A percentile compares a stretch with the other conserved stretches of the same genome.
phyloP scores from a whole-genome alignment of 2,329 filamentous ascomycete species.

The Scedosporium apiospermum region DNA sequence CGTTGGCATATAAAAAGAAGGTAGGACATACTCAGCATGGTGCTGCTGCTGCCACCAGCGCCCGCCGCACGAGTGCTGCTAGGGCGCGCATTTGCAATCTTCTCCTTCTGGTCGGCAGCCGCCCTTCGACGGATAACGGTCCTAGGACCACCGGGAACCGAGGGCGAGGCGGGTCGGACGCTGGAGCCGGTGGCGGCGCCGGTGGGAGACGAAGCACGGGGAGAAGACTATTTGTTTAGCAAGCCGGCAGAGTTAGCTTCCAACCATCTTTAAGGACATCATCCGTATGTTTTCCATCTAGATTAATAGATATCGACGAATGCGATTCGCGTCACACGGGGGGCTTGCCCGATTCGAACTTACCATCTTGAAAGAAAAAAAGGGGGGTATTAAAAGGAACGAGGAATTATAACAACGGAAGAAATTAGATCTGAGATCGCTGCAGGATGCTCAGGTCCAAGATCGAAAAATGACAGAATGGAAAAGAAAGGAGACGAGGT shows the following conservation, averaged over 20 bases:
- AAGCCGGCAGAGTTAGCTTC: neutral
- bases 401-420: neutral
- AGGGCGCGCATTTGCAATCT: slow-evolving; percentile 86
- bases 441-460: slow-evolving; percentile 5
- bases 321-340: neutral
- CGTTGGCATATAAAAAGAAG: neutral
- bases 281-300: neutral
- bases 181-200: slow-evolving; percentile 57
- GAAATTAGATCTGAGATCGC: slow-evolving; percentile 2
- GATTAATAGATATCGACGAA: neutral
- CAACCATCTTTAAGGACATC: neutral
- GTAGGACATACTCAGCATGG: slow-evolving; percentile 78
- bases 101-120: slow-evolving; percentile 94
- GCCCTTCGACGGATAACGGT: slow-evolving; percentile 92
- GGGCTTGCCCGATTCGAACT: neutral
- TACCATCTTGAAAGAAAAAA: slow-evolving; percentile 4
- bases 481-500: slow-evolving; percentile 4
- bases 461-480: neutral
- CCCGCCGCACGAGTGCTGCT: slow-evolving; percentile 88
- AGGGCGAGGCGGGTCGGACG: slow-evolving; percentile 74
- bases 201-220: slow-evolving; percentile 50
- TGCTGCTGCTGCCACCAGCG: slow-evolving; percentile 91
- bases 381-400: neutral
- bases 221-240: slow-evolving; percentile 38
- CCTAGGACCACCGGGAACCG: slow-evolving; percentile 85